Evolutionary conservation across 2,329 filamentous ascomycete species (phyloP).

Genomic region (Aureobasidium sp.): DNA sequence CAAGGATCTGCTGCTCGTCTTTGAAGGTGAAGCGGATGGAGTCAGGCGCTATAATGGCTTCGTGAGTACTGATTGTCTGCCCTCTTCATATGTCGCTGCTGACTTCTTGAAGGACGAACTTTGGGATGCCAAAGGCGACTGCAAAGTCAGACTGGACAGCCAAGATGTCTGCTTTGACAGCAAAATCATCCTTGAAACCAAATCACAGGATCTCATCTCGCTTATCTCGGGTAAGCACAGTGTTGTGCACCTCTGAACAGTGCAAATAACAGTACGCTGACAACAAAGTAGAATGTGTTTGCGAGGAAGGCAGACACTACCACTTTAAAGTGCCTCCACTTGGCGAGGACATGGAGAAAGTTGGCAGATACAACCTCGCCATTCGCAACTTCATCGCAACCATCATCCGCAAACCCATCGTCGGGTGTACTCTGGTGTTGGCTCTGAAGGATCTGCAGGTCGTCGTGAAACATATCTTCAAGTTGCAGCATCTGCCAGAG

Average conservation of each 20-base stretch:
- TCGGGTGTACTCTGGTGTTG: slow-evolving; percentile 55
- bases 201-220: background rate
- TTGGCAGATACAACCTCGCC: slow-evolving; percentile 40
- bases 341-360: background rate
- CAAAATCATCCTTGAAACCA: background rate
- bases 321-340: background rate
- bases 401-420: slow-evolving; percentile 54
- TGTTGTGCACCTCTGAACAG: background rate
- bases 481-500: slow-evolving; percentile 22
- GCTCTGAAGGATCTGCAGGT: slow-evolving; percentile 54
- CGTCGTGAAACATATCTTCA: slow-evolving; percentile 50
- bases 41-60: background rate
- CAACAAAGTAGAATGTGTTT: background rate
- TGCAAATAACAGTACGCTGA: background rate
- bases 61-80: background rate
- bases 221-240: background rate
- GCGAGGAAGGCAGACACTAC: background rate
- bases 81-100: background rate
- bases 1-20: background rate
- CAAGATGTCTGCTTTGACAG: slow-evolving; percentile 1
- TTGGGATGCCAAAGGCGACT: slow-evolving; percentile 1
- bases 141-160: background rate
- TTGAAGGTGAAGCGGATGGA: background rate
- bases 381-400: slow-evolving; percentile 62
- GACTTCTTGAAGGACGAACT: background rate